These are phyloP conservation scores for Zygosaccharomyces bailii DNA, from an alignment of 805 yeast genomes.

Conservation along the genomic window DNA sequence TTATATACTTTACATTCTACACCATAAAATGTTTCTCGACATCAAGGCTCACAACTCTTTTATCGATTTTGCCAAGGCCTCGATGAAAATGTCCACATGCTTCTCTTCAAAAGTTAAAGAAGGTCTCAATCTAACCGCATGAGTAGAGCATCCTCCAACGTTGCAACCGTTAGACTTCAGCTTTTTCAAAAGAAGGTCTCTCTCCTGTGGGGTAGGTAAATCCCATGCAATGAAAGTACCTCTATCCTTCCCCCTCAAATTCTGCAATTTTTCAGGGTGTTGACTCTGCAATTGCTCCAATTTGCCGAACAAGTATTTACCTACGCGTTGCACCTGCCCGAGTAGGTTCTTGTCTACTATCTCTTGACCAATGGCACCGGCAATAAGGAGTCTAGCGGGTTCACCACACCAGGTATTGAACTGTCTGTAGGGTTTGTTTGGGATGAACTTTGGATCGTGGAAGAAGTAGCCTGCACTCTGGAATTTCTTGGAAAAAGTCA, in stretches of 20 bases:
- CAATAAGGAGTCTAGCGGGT: slow-evolving; percentile 63
- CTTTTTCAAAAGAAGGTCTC: slow-evolving; percentile 46
- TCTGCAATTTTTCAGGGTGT: slow-evolving; percentile 42
- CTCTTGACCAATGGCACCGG: slow-evolving; percentile 57
- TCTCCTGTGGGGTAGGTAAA: slow-evolving; percentile 40
- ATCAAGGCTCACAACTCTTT: slow-evolving; percentile 14
- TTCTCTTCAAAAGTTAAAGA: slow-evolving; percentile 56
- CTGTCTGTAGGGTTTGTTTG: slow-evolving; percentile 61
- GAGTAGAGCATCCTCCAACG: slow-evolving; percentile 66
- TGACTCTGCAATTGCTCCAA: slow-evolving; percentile 39
- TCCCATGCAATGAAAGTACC: slow-evolving; percentile 71
- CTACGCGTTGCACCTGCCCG: slow-evolving; percentile 47
- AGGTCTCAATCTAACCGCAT: slow-evolving; percentile 61
- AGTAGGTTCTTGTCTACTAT: slow-evolving; percentile 48
- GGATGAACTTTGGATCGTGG: slow-evolving; percentile 55
- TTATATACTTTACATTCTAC: background rate
- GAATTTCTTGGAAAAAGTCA: slow-evolving; percentile 68
- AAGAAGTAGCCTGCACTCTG: slow-evolving; percentile 72
- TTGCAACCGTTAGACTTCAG: slow-evolving; percentile 56
- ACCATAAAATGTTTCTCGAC: background rate
- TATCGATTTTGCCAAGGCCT: slow-evolving; percentile 38
- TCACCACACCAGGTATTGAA: slow-evolving; percentile 81
- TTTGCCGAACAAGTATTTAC: slow-evolving; percentile 49
- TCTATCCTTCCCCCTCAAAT: slow-evolving; percentile 59
- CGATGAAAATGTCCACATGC: slow-evolving; percentile 57